Evolutionary conservation across 1,284 basidiomycete genomes (phyloP).

Genomic region (Trametes polyzona): DNA sequence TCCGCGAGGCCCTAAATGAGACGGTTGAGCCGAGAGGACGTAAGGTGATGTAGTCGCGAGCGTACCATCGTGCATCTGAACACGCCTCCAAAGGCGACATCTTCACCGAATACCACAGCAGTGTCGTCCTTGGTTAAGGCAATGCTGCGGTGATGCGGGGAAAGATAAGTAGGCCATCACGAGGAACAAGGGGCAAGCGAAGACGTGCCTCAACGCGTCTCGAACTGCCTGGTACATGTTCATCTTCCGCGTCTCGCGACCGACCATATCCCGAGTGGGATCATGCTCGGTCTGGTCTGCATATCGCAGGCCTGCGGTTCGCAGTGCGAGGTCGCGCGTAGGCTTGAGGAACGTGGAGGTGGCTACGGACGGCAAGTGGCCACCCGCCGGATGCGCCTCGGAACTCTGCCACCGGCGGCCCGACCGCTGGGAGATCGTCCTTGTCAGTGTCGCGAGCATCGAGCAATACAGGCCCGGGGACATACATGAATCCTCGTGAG

Average conservation of each 20-base stretch:
- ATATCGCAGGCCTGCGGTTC: conserved; percentile 75
- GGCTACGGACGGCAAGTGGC: conserved; percentile 70
- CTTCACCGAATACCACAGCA: conserved; percentile 91
- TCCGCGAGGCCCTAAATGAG: conserved; percentile 82
- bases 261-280: conserved; percentile 55
- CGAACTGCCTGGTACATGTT: conserved; percentile 90
- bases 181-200: not conserved
- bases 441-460: not conserved
- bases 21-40: not conserved
- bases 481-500: conserved; percentile 22
- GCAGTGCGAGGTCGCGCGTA: conserved; percentile 71
- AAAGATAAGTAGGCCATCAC: conserved; percentile 8
- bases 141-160: conserved; percentile 52
- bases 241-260: conserved; percentile 88
- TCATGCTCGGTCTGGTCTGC: conserved; percentile 58
- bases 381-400: conserved; percentile 73
- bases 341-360: conserved; percentile 63
- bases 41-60: not conserved
- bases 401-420: conserved; percentile 53
- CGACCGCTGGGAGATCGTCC: conserved; percentile 5
- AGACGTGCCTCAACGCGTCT: conserved; percentile 77
- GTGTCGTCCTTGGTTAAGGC: conserved; percentile 85
- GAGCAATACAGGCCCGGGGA: not conserved
- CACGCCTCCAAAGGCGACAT: conserved; percentile 93
- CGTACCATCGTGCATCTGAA: conserved; percentile 86